Base-by-base conservation (phyloP, 2,329 filamentous ascomycete species). In the Paecilomyces fulvus region DNA sequence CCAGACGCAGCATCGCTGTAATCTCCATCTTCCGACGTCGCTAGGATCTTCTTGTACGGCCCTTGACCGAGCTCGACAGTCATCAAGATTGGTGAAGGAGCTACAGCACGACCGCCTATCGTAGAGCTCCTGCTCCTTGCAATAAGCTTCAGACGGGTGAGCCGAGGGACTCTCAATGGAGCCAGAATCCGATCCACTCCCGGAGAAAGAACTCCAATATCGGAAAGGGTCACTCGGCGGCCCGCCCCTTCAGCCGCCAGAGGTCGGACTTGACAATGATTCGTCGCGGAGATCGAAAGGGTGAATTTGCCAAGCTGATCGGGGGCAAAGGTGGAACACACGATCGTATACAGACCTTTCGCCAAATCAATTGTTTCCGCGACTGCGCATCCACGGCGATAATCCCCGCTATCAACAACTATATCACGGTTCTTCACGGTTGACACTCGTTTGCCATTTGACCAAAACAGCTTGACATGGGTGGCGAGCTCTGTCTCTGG, bases 241-340 rank as follows among this genome's bases (percentile, higher is more conserved):
- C 94, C 92, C 1, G 91, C 90, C 7, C 84, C 85, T 68, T 94
- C 89, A 5, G 85, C 77, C 0, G 85, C 81, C 3, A 96, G 79
- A 14, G 82, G 80, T 7, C 75, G 75, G 4, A 95, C 68, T 1
- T 71, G 65, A 37, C 85, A 80, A 0, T 67, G 67, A 7, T 69
- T 65, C 21, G 80, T 83, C 31, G 87, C 86, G 51, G 86, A 85
- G n/a, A 96, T 79, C 56, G 85, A 83, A 8, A 99, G 78, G 0
- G 80, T 83, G 66, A 95, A 97, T 52, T 80, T 79, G 3, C 88
- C 89, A 0, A 83, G 77, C 66, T 95, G 89, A 8, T 87, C 87
- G 0, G 87, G 81, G 60, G 95, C 90, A 69, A 95, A 97, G 0
- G 92, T 95, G 2, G 90, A 96, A 68, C 88, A 92, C 6, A 96